Base-by-base conservation (phyloP, 108 stramenopile species). In the Pseudonitzschia multiseries region DNA sequence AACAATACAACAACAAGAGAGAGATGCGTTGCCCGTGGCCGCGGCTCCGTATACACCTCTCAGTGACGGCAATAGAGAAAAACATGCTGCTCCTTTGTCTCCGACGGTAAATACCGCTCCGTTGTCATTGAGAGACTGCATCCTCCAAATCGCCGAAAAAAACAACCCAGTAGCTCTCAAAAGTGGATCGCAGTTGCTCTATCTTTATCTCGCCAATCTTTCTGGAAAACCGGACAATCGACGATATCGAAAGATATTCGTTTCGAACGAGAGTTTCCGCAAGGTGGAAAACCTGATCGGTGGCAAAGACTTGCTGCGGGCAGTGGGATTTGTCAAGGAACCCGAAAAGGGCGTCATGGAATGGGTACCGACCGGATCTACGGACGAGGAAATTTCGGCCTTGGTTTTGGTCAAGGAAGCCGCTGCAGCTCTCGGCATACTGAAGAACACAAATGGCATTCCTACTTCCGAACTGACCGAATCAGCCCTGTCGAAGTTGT, bases 201-300 rank as follows among this genome's bases (percentile, higher is more conserved):
- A 89, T 68, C 73, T 94, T 1, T 94, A 94, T 69, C 75, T 88
- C 41, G 54, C 74, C 65, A 91, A 94, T 62, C 70, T 94, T 29
- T 86, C 80, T 26, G 79, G 79, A 33, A 87, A 90, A 53, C 86
- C 90, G 21, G 61, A 70, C 21, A 77, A 88, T 33, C 87, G 87
- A 22, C 79, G 91, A 15, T 92, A 94, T 73, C 87, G 90, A 15
- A 91, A 91, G 72, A 90, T 94, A 54, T 90, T 84, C 66, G 92
- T 87, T 21, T 83, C 84, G 26, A 92, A 91, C 69, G 85, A 84
- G 44, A 89, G 79, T 41, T 94, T 86, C 70, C 73, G 77, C 24
- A 90, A 89, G 60, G 85, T 94, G 41, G 86, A 88, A 32, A 62
- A 75, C 12, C 60, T 94, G 20, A 31, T 44, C 0, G 93, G 93